These are phyloP conservation scores for Monosporozyma solicola DNA, from an alignment of 805 yeast genomes.

Conservation along the genomic window DNA sequence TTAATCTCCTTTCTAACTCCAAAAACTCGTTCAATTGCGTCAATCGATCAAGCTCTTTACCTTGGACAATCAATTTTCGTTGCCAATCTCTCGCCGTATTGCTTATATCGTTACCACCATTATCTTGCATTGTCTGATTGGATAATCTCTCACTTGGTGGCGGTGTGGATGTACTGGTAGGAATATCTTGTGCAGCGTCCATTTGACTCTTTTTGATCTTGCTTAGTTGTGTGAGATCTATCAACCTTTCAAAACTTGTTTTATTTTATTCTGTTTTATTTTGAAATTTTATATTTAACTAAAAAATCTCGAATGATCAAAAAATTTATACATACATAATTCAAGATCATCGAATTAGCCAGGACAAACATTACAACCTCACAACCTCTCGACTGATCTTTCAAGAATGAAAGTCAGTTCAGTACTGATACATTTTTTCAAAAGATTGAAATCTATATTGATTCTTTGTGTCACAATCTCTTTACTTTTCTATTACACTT, in stretches of 20 bases:
- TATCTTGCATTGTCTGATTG: background rate
- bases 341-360: too few relatives aligned
- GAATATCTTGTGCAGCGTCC: background rate
- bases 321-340: too few relatives aligned
- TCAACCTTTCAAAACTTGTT: too few relatives aligned
- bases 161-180: background rate
- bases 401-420: background rate
- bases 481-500: conserved; percentile 28
- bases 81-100: conserved; percentile 12
- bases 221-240: background rate
- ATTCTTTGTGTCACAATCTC: conserved; percentile 23
- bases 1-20: conserved; percentile 13
- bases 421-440: conserved; percentile 7
- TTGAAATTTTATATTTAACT: too few relatives aligned
- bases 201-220: background rate
- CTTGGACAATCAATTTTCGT: conserved; percentile 13
- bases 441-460: conserved; percentile 22
- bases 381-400: background rate
- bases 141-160: background rate
- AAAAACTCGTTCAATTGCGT: conserved; percentile 16
- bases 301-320: too few relatives aligned
- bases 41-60: conserved; percentile 14
- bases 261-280: too few relatives aligned
- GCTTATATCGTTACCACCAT: background rate
- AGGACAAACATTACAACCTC: too few relatives aligned